These are phyloP conservation scores for Penicillium freii DNA, from an alignment of 2,329 filamentous ascomycete species.

Conservation along the genomic window DNA sequence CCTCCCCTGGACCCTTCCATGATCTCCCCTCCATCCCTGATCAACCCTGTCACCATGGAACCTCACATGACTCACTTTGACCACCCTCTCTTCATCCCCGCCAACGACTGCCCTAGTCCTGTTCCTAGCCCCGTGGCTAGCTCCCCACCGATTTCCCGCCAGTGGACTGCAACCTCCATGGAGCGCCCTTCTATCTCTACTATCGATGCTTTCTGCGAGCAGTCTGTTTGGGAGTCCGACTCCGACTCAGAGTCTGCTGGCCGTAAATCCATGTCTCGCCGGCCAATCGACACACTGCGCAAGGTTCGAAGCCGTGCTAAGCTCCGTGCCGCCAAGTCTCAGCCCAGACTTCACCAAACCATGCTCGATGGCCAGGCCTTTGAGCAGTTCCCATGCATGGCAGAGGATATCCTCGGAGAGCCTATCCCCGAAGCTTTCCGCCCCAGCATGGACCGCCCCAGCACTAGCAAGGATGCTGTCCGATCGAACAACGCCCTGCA, in stretches of 20 bases:
- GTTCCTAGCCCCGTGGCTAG: slow-evolving; percentile 34
- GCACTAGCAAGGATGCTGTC: slow-evolving; percentile 27
- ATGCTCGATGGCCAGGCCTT: slow-evolving; percentile 20
- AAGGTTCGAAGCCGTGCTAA: slow-evolving; percentile 43
- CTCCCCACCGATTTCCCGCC: slow-evolving; percentile 33
- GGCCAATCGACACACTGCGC: slow-evolving; percentile 40
- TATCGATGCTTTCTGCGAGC: slow-evolving; percentile 35
- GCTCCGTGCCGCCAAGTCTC: slow-evolving; percentile 39
- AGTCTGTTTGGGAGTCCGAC: slow-evolving; percentile 43
- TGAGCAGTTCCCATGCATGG: slow-evolving; percentile 33
- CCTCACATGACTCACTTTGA: slow-evolving; percentile 41
- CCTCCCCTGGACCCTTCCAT: slow-evolving; percentile 38
- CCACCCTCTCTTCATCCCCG: slow-evolving; percentile 41
- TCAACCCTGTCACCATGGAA: slow-evolving; percentile 41
- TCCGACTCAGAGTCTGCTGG: slow-evolving; percentile 38
- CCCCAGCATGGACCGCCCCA: slow-evolving; percentile 22
- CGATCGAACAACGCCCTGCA: slow-evolving; percentile 25
- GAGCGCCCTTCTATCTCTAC: slow-evolving; percentile 36
- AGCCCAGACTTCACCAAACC: slow-evolving; percentile 33
- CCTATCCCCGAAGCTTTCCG: slow-evolving; percentile 15
- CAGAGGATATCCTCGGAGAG: slow-evolving; percentile 22
- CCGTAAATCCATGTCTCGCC: slow-evolving; percentile 37
- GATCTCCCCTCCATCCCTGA: slow-evolving; percentile 39
- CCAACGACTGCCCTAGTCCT: slow-evolving; percentile 38
- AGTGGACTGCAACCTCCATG: slow-evolving; percentile 29